phyloP scores from a whole-genome alignment of 169 alveolate species.

The Eimeria sp. region DNA sequence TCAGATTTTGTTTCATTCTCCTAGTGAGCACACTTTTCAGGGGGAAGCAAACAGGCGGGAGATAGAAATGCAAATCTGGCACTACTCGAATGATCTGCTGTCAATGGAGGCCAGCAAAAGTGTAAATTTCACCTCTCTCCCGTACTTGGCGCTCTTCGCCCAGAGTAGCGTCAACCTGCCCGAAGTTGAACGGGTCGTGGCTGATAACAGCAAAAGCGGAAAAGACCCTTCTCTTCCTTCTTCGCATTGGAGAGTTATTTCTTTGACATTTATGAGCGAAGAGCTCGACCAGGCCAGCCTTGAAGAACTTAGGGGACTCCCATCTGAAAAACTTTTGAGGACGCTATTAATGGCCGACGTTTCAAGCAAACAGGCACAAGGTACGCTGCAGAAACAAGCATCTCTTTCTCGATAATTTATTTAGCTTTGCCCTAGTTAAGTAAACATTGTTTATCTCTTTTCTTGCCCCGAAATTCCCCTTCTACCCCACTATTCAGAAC shows the following conservation, averaged over 20 bases:
- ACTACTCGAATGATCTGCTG: conserved; percentile 86
- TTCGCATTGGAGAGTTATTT: conserved; percentile 90
- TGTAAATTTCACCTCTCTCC: conserved; percentile 73
- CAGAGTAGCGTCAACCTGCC: conserved; percentile 78
- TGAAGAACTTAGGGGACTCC: conserved; percentile 87
- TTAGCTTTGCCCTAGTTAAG: neutral
- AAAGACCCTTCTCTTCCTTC: conserved; percentile 69
- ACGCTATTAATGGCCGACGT: conserved; percentile 87
- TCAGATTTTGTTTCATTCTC: conserved; percentile 91
- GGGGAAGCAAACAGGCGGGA: conserved; percentile 92
- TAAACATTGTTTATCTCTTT: neutral
- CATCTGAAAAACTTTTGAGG: conserved; percentile 90
- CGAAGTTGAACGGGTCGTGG: conserved; percentile 73
- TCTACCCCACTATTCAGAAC: neutral
- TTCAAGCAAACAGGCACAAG: conserved; percentile 11
- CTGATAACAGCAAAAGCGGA: conserved; percentile 29
- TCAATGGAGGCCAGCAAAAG: conserved; percentile 76
- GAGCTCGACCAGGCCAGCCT: conserved; percentile 89
- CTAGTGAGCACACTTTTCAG: conserved; percentile 93
- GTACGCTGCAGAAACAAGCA: neutral
- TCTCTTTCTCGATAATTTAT: neutral
- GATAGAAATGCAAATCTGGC: conserved; percentile 93
- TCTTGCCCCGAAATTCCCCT: neutral
- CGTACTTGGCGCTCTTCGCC: conserved; percentile 76
- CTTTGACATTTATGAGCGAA: conserved; percentile 92